These are phyloP conservation scores for Stagonosporopsis vannaccii DNA, from an alignment of 2,329 filamentous ascomycete species.

Conservation along the genomic window DNA sequence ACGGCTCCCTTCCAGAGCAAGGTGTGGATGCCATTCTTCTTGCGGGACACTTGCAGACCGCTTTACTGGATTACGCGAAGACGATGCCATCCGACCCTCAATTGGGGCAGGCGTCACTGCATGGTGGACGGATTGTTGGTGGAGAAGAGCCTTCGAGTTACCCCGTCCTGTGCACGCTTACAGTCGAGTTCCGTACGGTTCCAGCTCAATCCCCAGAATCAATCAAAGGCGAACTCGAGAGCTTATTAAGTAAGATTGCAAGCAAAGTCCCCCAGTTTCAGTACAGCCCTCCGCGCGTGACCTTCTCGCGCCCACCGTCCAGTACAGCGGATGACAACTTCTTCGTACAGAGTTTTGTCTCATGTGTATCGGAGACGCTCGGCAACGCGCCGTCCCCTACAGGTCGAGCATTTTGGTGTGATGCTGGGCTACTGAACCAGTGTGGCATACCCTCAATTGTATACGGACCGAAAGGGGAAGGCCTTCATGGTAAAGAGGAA, in stretches of 20 bases:
- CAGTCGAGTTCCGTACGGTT: constrained; percentile 59
- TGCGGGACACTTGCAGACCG: constrained; percentile 55
- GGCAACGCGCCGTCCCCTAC: constrained; percentile 7
- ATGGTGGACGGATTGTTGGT: constrained; percentile 59
- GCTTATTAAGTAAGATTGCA: not conserved
- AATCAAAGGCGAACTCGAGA: not conserved
- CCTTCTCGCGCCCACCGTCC: constrained; percentile 40
- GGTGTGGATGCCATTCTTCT: constrained; percentile 57
- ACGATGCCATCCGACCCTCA: constrained; percentile 30
- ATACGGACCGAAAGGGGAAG: constrained; percentile 58
- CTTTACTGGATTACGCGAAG: constrained; percentile 55
- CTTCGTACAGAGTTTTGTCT: not conserved
- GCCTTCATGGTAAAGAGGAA: constrained; percentile 60
- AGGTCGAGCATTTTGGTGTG: constrained; percentile 56
- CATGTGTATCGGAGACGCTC: not conserved
- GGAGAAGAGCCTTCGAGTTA: constrained; percentile 63
- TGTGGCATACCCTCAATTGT: constrained; percentile 57
- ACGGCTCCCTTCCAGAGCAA: constrained; percentile 54
- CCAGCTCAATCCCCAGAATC: constrained; percentile 50
- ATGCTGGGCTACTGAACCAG: constrained; percentile 58
- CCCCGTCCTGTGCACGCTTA: constrained; percentile 58
- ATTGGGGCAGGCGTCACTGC: constrained; percentile 53
- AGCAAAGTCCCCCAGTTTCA: not conserved
- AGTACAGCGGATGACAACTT: not conserved
- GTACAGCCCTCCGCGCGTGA: constrained; percentile 28